Percentiles rank a stretch among this genome's conserved stretches.
Evolutionary conservation across 1,139 yeast genomes (phyloP).

Genomic region (Scheffersomyces quercinus): DNA sequence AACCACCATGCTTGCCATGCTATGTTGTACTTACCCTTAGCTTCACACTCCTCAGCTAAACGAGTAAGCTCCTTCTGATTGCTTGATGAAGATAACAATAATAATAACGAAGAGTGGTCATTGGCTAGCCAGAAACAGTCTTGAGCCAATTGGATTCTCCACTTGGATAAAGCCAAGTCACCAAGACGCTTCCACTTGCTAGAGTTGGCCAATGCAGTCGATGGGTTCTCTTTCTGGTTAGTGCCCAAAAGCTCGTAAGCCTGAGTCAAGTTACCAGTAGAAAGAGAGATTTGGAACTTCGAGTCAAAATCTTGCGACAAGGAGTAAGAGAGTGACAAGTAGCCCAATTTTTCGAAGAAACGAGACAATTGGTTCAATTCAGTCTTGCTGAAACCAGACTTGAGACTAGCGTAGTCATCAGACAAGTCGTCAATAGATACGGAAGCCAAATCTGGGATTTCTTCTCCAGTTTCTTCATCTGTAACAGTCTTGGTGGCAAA

Average conservation of each 20-base stretch:
- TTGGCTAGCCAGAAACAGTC: slow-evolving; percentile 77
- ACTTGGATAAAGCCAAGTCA: slow-evolving; percentile 74
- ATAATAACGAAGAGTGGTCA: slow-evolving; percentile 79
- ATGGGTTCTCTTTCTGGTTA: slow-evolving; percentile 51
- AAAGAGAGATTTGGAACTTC: slow-evolving; percentile 69
- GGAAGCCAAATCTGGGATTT: slow-evolving; percentile 47
- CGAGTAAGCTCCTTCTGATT: slow-evolving; percentile 57
- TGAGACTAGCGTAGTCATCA: slow-evolving; percentile 47
- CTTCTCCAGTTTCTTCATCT: slow-evolving; percentile 44
- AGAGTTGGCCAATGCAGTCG: slow-evolving; percentile 34
- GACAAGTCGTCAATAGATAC: slow-evolving; percentile 66
- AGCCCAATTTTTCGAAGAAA: slow-evolving; percentile 92
- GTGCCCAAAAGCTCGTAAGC: slow-evolving; percentile 72
- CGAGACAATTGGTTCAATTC: slow-evolving; percentile 84
- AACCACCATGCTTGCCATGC: slow-evolving; percentile 95
- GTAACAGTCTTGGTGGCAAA: slow-evolving; percentile 31
- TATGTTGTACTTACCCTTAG: slow-evolving; percentile 77
- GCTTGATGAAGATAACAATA: slow-evolving; percentile 82
- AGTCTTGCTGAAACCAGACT: slow-evolving; percentile 55
- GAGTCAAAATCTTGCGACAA: slow-evolving; percentile 86
- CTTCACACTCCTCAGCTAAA: slow-evolving; percentile 66
- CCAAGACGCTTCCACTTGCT: slow-evolving; percentile 90
- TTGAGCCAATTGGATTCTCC: slow-evolving; percentile 82
- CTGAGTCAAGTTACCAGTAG: slow-evolving; percentile 66
- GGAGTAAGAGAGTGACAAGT: slow-evolving; percentile 75